Evolutionary conservation across 169 alveolate genomes (phyloP).

Genomic region (Amoebophrya sp.): DNA sequence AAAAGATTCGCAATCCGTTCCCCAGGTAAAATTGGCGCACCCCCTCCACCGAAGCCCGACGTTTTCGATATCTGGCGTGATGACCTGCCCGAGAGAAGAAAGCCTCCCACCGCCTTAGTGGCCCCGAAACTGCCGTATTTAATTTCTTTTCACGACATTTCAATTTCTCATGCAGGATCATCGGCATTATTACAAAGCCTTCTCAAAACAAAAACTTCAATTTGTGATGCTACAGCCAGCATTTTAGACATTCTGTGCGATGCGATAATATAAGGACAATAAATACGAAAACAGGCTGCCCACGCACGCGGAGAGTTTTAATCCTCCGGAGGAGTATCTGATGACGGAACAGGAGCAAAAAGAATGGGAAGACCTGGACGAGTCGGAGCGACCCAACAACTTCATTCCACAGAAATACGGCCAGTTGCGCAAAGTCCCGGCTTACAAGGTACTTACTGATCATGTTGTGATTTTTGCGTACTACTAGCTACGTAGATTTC

Average conservation of each 20-base stretch:
- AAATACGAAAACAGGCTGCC: constrained; percentile 66
- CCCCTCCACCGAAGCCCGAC: constrained; percentile 44
- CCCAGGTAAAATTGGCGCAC: constrained; percentile 33
- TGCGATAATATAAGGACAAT: no score
- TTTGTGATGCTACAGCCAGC: no score
- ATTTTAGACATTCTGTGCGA: no score
- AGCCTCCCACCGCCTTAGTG: constrained; percentile 66
- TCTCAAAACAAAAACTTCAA: no score
- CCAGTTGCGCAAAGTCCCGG: constrained; percentile 80
- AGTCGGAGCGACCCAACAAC: constrained; percentile 60
- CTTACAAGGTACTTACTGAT: constrained; percentile 40
- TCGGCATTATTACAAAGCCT: not conserved
- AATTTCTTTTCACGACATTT: not conserved
- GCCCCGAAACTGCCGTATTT: constrained; percentile 76
- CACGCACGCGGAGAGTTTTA: constrained; percentile 79
- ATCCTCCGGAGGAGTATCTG: constrained; percentile 84
- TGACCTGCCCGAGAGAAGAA: constrained; percentile 43
- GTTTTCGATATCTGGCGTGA: constrained; percentile 70
- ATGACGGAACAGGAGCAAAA: constrained; percentile 66
- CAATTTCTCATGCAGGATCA: not conserved
- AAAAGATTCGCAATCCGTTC: no score
- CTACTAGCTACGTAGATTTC: no score
- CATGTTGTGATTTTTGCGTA: no score
- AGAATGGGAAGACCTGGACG: constrained; percentile 61
- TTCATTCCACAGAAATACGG: constrained; percentile 72